Base-by-base conservation (phyloP, 371 early-diverging fungal species). In the Actinomucor elegans region DNA sequence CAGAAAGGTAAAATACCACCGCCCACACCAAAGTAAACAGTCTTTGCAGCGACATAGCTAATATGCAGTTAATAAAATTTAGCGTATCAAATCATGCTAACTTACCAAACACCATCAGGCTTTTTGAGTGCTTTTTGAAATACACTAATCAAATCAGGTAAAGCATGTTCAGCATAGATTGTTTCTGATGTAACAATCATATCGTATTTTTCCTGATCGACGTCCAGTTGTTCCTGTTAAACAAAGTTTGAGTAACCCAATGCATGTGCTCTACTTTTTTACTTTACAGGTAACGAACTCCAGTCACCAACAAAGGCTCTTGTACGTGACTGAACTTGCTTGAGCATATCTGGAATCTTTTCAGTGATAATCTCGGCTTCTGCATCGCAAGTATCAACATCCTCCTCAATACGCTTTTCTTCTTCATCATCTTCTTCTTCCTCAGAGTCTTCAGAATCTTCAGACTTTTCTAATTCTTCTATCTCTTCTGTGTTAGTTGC, bases 141-240 rank as follows among this genome's bases (percentile, higher is more conserved):
- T 15, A 86, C 74, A 34, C 72, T 55, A 48, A 86, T 78, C 21
- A 93, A 73, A 40, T 77, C 75, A 23, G 66, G 73, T 14, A 81
- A 68, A 2, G 87, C 77, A 29, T 88, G 81, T 32, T 84, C 75
- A 15, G 86, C 79, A 69, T 97, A 97, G 31, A 97, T 92, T 3
- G 94, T 96, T 66, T 97, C 97, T 21, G 94, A 91, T n/a, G 95
- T 92, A 31, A 97, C 61, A 37, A 97, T 78, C 55, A 96, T 52
- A 63, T 95, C 92, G 50, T 93, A 95, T 59, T 79, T 75, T 32
- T 84, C 72, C 17, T 72, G 66, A 36, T 75, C 61, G 18, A 57
- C 57, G 17, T 53, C 48, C 44, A 68, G 52, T 64, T 49, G 56
- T 41, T 58, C 56, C 69, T 66, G 42, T 2, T 14, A 7, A 23